Conservation (phyloP, 805 yeast genomes). For the Yarrowia bubula region DNA sequence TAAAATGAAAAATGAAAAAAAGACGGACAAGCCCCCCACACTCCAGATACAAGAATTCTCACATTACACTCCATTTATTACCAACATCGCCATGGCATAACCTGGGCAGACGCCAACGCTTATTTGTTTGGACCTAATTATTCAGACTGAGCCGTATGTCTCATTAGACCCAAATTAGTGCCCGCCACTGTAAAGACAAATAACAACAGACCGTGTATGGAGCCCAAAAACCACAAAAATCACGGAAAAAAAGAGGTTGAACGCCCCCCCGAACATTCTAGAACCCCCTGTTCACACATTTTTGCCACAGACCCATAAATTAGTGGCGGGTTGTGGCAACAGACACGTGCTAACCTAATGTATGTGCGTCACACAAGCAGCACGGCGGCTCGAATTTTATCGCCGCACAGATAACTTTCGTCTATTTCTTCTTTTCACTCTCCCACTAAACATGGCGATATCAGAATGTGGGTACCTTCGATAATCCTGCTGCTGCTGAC, state of each 20-base stretch:
- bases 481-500: conserved; percentile 5
- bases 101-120: no score
- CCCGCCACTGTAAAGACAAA: neutral
- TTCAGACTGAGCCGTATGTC: neutral
- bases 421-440: conserved; percentile 22
- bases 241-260: neutral
- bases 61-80: no score
- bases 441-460: conserved; percentile 4
- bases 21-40: no score
- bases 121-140: no score
- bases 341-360: conserved; percentile 12
- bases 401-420: conserved; percentile 19
- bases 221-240: neutral
- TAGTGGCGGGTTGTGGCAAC: conserved; percentile 3
- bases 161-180: conserved; percentile 1
- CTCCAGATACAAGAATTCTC: no score
- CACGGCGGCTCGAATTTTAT: neutral
- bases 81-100: no score
- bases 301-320: neutral
- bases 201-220: neutral
- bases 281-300: no score
- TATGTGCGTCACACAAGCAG: conserved; percentile 3
- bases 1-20: neutral
- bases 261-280: neutral
- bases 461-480: conserved; percentile 18